Evolutionary conservation across 495 filamentous ascomycete genomes (phyloP).

Genomic region (Hypomontagnella monticulosa): DNA sequence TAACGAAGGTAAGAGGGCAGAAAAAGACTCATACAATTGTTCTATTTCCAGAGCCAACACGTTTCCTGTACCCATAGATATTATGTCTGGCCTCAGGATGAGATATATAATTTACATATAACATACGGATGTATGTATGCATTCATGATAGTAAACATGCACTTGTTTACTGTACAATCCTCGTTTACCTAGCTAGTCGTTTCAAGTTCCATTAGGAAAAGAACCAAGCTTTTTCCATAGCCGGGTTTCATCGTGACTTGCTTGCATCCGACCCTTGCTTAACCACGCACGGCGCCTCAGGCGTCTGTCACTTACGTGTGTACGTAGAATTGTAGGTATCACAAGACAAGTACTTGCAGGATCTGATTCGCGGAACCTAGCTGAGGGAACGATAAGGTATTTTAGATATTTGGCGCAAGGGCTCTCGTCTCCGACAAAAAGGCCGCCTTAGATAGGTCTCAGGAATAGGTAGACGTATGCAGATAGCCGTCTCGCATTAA

Average conservation of each 20-base stretch:
- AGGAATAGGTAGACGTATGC: conserved; percentile 11
- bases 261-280: conserved; percentile 34
- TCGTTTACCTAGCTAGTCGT: conserved; percentile 24
- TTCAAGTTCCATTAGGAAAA: conserved; percentile 34
- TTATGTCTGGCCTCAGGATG: conserved; percentile 6
- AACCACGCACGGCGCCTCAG: conserved; percentile 30
- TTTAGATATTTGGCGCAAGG: too few species aligned
- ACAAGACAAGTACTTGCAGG: conserved; percentile 7
- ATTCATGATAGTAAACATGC: conserved; percentile 20
- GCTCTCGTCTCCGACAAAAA: too few species aligned
- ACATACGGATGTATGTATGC: neutral
- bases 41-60: neutral
- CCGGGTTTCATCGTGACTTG: conserved; percentile 40
- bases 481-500: conserved; percentile 29
- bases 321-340: conserved; percentile 22
- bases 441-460: neutral
- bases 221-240: conserved; percentile 37
- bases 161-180: conserved; percentile 30
- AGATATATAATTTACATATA: conserved; percentile 6
- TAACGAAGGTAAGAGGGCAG: neutral
- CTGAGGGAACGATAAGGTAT: conserved; percentile 7
- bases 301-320: conserved; percentile 18
- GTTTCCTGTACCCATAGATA: neutral
- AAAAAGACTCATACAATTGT: conserved; percentile 25
- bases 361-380: conserved; percentile 27